These are phyloP conservation scores for Eragrostis curvula DNA, from an alignment of 176 grass and related monocot species.

Conservation along the genomic window DNA sequence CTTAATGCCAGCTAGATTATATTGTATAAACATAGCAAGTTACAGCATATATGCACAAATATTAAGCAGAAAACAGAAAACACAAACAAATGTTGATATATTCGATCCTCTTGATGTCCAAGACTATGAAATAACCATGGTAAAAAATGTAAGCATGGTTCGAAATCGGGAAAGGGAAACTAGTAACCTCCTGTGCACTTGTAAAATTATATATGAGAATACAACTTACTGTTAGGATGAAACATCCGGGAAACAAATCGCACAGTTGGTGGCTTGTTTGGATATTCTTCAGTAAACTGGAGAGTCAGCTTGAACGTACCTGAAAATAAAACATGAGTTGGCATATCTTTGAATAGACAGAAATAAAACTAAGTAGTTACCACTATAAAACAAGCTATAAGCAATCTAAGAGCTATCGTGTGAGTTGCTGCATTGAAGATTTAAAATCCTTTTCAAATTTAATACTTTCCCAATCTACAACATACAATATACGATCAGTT, in stretches of 20 bases:
- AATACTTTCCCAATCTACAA: not conserved
- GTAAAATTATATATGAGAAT: conserved; percentile 7
- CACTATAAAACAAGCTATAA: not conserved
- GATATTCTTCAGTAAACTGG: conserved; percentile 53
- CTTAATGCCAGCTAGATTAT: not conserved
- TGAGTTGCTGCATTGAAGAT: not conserved
- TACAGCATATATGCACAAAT: not conserved
- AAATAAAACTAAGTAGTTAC: conserved; percentile 4
- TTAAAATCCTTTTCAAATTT: not conserved
- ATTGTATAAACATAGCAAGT: not conserved
- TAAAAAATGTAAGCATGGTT: not conserved
- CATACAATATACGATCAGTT: not conserved
- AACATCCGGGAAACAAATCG: conserved; percentile 61
- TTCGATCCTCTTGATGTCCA: not conserved
- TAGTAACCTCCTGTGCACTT: not conserved
- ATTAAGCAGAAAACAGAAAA: conserved; percentile 17
- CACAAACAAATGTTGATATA: not conserved
- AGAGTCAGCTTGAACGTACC: conserved; percentile 57
- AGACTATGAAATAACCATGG: not conserved
- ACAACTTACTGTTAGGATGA: conserved; percentile 54
- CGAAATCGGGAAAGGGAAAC: not conserved
- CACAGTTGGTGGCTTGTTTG: conserved; percentile 55
- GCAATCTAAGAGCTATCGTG: not conserved
- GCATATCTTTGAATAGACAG: conserved; percentile 4
- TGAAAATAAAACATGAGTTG: conserved; percentile 23